Base-by-base conservation (phyloP, 805 yeast species). In the Clavispora vitiphila region DNA sequence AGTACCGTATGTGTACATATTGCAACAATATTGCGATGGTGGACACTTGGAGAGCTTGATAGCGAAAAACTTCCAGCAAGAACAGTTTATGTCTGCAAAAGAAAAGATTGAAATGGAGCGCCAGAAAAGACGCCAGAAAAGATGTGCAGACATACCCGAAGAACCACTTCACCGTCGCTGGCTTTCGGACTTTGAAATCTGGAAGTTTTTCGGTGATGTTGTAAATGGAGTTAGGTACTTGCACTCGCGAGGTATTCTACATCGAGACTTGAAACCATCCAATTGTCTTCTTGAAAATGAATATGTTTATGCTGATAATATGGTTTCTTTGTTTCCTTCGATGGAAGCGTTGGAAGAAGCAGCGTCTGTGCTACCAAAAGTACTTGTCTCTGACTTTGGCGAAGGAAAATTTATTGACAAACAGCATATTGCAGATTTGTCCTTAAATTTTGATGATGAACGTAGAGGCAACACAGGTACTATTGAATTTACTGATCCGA, bases 391-490 rank as follows among this genome's bases (percentile, higher is more conserved):
- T 34, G 96, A 89, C 63, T 84, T 89, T 59, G 96, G 96, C 3
- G 96, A 89, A 59, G 86, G 93, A 6, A 86, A 84, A 49, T 68
- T 84, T 48, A 81, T 82, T 40, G 88, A 91, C 11, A 78, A 65
- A 45, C 62, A 58, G 18, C 42, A 49, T 23, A 39, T 50, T 15
- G 44, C 50, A 2, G 47, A 41, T 37, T 10, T 18, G 21, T 18
- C 35, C 14, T 11, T 41, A 74, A 19, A 61, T 58, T 40, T 20
- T 14, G 43, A 25, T 36, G 43, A 41, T 8, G 70, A 72, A 8
- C 81, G 90, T 1, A 81, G 89, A 5, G 96, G 96, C 0, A 77
- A 81, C 34, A 89, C 96, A 0, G 96, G 96, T 0, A 89, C 96
- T 0, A 55, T 88, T 7, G 96, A 88, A 54, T 89, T 80, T 53